Conservation (phyloP, 2,329 filamentous ascomycete genomes). For the Ophiocordyceps camponoti-saundersi region DNA sequence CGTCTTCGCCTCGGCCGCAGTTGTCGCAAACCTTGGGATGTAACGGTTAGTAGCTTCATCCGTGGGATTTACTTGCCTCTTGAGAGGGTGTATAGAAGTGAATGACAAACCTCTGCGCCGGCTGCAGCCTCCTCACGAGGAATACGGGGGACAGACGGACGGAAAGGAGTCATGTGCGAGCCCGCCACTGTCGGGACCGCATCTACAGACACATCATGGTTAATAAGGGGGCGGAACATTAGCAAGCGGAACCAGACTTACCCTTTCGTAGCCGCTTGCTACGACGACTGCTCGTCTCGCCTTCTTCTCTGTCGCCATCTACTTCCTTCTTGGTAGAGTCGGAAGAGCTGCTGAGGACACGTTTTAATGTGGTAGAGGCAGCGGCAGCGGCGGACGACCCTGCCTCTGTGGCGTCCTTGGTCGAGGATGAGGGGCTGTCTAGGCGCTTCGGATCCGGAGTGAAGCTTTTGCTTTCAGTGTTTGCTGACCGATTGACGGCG, state of each 20-base stretch:
- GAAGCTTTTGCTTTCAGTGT: conserved; percentile 34
- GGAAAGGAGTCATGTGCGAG: conserved; percentile 90
- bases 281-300: conserved; percentile 53
- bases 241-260: conserved; percentile 4
- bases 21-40: conserved; percentile 55
- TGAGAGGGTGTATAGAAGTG: neutral
- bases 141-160: conserved; percentile 57
- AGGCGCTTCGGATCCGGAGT: conserved; percentile 42
- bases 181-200: conserved; percentile 74
- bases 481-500: conserved; percentile 44
- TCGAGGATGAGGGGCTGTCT: conserved; percentile 44
- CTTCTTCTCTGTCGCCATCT: conserved; percentile 35
- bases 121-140: conserved; percentile 32
- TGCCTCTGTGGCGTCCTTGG: conserved; percentile 49
- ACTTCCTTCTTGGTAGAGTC: conserved; percentile 31
- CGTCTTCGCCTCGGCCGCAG: conserved; percentile 66
- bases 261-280: conserved; percentile 82
- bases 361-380: conserved; percentile 53
- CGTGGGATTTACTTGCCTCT: neutral
- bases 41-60: conserved; percentile 9
- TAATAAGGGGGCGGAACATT: conserved; percentile 5
- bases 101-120: conserved; percentile 19
- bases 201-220: conserved; percentile 16
- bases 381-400: conserved; percentile 37
- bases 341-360: conserved; percentile 46